Evolutionary conservation across 176 grass and related monocot genomes (phyloP).

Genomic region (Avena atlantica): DNA sequence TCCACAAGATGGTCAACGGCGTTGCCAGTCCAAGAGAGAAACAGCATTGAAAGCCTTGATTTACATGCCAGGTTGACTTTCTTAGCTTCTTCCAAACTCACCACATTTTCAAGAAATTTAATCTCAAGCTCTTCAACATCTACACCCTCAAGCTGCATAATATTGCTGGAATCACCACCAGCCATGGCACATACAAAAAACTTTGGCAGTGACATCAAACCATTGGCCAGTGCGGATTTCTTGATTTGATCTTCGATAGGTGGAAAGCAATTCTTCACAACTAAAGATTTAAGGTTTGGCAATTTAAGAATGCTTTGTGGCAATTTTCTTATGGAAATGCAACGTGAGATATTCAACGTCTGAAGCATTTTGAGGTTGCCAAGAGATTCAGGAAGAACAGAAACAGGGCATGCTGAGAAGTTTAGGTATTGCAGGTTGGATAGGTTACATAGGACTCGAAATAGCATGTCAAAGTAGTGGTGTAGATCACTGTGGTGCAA

Average conservation of each 20-base stretch:
- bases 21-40: constrained; percentile 9
- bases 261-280: constrained; percentile 16
- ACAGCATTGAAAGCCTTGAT: neutral
- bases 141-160: constrained; percentile 1
- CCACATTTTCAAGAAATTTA: constrained; percentile 16
- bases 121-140: constrained; percentile 16
- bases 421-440: constrained; percentile 14
- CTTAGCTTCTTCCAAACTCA: constrained; percentile 19
- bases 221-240: neutral
- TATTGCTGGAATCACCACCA: neutral
- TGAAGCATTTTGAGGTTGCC: constrained; percentile 18
- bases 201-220: constrained; percentile 18
- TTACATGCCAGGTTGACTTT: constrained; percentile 17
- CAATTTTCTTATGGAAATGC: constrained; percentile 12
- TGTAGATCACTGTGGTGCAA: neutral
- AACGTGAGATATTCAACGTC: neutral
- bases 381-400: constrained; percentile 20
- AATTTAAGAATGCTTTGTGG: neutral
- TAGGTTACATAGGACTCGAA: constrained; percentile 21
- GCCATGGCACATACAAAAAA: constrained; percentile 9
- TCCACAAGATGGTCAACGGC: neutral
- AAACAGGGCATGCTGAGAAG: constrained; percentile 14
- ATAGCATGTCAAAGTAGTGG: constrained; percentile 9
- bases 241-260: constrained; percentile 6
- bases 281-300: constrained; percentile 18